A percentile compares a stretch with the other conserved stretches of the same genome.
These are phyloP conservation scores for Lichenothelia convexa DNA, from an alignment of 495 filamentous ascomycete genomes.

Conservation along the genomic window DNA sequence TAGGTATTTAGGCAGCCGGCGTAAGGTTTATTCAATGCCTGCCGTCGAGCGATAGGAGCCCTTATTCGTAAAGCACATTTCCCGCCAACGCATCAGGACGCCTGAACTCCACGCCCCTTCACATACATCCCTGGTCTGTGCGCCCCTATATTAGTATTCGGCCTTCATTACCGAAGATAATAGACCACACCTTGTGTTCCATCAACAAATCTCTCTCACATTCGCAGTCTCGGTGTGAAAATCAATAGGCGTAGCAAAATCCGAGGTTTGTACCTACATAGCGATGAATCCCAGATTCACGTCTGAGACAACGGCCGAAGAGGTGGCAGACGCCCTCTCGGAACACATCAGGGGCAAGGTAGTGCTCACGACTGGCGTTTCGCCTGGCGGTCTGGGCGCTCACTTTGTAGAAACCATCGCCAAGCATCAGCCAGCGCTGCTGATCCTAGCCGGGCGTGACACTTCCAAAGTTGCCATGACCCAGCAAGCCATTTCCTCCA, in stretches of 20 bases:
- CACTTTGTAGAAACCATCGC: neutral
- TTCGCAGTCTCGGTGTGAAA: too few species aligned
- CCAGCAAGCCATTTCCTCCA: neutral
- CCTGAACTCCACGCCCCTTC: too few species aligned
- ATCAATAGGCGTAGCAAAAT: too few species aligned
- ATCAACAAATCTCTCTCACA: too few species aligned
- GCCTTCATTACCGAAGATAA: too few species aligned
- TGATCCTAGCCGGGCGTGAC: neutral
- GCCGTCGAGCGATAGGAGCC: neutral
- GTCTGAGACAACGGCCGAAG: neutral
- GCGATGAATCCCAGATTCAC: neutral
- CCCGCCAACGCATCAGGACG: too few species aligned
- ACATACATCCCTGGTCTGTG: too few species aligned
- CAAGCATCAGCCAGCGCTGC: neutral
- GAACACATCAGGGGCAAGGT: neutral
- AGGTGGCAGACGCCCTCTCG: neutral
- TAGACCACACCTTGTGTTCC: too few species aligned
- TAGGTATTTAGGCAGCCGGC: neutral
- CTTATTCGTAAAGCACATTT: neutral
- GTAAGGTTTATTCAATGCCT: neutral
- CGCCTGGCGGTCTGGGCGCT: neutral
- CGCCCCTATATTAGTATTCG: too few species aligned
- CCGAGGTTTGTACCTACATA: too few species aligned
- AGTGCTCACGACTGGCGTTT: neutral
- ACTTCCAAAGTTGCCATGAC: neutral